Conservation (phyloP, 495 filamentous ascomycete species). For the Neurospora intermedia region DNA sequence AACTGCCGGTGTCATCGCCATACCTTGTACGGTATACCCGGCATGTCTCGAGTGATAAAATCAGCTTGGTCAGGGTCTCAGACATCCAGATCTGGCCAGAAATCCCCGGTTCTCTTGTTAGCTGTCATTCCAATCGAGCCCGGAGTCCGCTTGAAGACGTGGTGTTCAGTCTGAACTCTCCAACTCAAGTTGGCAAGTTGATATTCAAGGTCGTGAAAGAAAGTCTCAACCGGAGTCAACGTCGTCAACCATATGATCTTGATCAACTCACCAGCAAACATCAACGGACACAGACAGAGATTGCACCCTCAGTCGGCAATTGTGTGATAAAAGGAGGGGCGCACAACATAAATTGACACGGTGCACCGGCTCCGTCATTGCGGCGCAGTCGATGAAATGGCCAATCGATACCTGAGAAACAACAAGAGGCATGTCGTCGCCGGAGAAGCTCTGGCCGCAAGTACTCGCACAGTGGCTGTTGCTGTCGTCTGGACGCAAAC, state of each 20-base stretch:
- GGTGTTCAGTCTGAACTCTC: not conserved
- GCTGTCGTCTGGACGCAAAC: slow-evolving; percentile 8
- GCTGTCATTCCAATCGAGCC: not conserved
- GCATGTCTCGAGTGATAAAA: not conserved
- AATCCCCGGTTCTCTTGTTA: not conserved
- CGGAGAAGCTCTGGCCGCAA: slow-evolving; percentile 3
- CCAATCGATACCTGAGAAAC: not conserved
- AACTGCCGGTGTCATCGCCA: not conserved
- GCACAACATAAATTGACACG: not conserved
- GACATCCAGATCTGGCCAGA: not conserved
- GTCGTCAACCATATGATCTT: not conserved
- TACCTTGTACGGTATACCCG: not conserved
- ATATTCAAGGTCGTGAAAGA: not conserved
- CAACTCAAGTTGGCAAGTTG: not conserved
- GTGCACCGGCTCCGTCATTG: not conserved
- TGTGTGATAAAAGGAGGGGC: not conserved
- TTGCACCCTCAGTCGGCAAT: not conserved
- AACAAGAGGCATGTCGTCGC: not conserved
- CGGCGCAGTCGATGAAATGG: not conserved
- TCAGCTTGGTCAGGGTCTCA: not conserved
- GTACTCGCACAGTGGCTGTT: slow-evolving; percentile 17
- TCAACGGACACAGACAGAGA: not conserved
- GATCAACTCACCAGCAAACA: not conserved
- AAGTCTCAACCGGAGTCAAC: not conserved
- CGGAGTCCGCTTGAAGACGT: not conserved